These are phyloP conservation scores for Ustilago crameri DNA, from an alignment of 1,284 basidiomycete genomes.

Conservation along the genomic window DNA sequence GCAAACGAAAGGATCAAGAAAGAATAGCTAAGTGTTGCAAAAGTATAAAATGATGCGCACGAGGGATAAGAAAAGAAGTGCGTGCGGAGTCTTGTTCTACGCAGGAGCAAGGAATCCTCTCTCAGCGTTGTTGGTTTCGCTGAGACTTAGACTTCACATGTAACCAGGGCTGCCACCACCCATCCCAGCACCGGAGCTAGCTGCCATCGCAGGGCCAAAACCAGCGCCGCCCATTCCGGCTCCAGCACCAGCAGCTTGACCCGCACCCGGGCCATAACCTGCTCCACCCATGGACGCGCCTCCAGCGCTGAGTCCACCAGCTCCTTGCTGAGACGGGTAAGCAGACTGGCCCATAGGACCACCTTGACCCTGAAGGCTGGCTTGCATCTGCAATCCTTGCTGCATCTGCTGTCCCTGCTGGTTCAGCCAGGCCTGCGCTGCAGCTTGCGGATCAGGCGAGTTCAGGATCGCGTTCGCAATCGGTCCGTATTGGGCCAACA, in stretches of 20 bases:
- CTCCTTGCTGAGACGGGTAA: background rate
- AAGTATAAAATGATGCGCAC: no score
- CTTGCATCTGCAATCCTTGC: background rate
- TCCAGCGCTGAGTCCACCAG: background rate
- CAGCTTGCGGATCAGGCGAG: conserved; percentile 32
- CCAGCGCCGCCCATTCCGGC: no score
- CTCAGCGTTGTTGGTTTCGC: no score
- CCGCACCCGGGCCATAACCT: conserved; percentile 2
- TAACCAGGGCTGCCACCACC: background rate
- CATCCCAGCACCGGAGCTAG: no score
- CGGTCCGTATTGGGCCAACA: conserved; percentile 23
- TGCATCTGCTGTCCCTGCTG: conserved; percentile 15
- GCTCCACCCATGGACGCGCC: background rate
- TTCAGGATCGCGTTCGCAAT: conserved; percentile 24
- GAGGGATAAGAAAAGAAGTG: no score
- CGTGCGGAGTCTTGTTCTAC: no score
- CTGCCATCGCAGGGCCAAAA: no score
- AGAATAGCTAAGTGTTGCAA: no score
- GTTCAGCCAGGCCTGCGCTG: conserved; percentile 17
- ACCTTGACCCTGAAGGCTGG: background rate
- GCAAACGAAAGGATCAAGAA: no score
- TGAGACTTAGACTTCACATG: no score
- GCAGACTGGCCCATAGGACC: background rate
- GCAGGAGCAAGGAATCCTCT: no score
- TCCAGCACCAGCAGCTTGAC: background rate